Evolutionary conservation across 768 basidiomycete species (phyloP), one percentile per base, ranked within the genome.

Genomic region (Cystofilobasidium ferigula): DNA sequence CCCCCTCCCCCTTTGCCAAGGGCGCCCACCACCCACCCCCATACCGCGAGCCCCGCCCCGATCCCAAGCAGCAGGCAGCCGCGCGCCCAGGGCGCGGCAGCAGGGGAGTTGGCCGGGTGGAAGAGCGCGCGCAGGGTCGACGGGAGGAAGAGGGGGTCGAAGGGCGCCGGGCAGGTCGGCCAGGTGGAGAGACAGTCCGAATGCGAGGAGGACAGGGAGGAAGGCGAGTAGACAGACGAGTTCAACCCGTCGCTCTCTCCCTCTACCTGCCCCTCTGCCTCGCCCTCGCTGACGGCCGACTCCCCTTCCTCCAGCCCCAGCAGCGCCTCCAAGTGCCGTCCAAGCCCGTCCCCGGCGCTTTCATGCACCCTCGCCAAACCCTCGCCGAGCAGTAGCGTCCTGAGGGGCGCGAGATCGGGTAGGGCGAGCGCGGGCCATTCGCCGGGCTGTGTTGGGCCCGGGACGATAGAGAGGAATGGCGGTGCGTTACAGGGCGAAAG

Each of bases 131-230:
- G 30, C 28, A 54, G 7, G 28, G 51, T 54, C 51, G 51, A 2
- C 30, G 51, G 51, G 13, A 54, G 51, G 51, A 54, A 54, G 51
- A 54, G 51, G 2, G 51, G 51, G 51, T 54, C 51, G 16, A 54
- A 54, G 14, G 26, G 14, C 26, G 1, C 51, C n/a, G n/a, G n/a
- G n/a, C n/a, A n/a, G n/a, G n/a, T n/a, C n/a, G n/a, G n/a, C 10
- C n/a, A 20, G 20, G 4, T 20, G 24, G 20, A 26, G 10, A 20
- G 24, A 5, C 47, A 9, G n/a, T 20, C 22, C n/a, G n/a, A 3
- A n/a, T 10, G 47, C 47, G 24, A 20, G 47, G 24, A 32, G 18
- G 51, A 54, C 28, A 30, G 51, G 2, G 26, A 54, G 51, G 30
- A 10, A 13, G 28, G 20, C 26, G 51, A 32, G 26, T 28, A 13